Percentiles rank a stretch among this genome's conserved stretches.
Evolutionary conservation across 2,329 filamentous ascomycete species (phyloP).

Genomic region (Colletotrichum horii): DNA sequence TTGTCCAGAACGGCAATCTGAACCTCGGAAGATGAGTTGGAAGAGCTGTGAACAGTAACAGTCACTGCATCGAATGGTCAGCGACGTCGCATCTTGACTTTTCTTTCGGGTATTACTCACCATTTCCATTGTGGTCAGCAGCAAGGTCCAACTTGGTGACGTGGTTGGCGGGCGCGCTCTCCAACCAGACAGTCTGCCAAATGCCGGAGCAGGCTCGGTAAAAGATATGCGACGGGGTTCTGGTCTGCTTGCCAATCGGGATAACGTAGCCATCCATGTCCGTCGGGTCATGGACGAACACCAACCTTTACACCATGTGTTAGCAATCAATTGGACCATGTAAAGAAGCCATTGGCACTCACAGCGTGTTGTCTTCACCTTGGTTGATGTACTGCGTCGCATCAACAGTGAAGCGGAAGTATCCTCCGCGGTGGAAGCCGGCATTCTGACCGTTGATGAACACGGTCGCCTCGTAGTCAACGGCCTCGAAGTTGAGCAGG

Average conservation of each 20-base stretch:
- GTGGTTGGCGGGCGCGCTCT: slow-evolving; percentile 62
- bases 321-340: not conserved
- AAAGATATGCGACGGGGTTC: slow-evolving; percentile 66
- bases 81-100: not conserved
- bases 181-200: slow-evolving; percentile 77
- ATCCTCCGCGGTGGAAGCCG: slow-evolving; percentile 63
- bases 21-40: slow-evolving; percentile 36
- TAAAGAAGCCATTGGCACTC: slow-evolving; percentile 24
- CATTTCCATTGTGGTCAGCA: slow-evolving; percentile 59
- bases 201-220: slow-evolving; percentile 77
- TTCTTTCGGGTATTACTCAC: slow-evolving; percentile 34
- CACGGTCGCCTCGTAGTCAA: slow-evolving; percentile 62
- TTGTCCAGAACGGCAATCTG: slow-evolving; percentile 39
- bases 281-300: slow-evolving; percentile 73
- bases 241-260: slow-evolving; percentile 70
- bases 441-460: slow-evolving; percentile 62
- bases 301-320: slow-evolving; percentile 45
- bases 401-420: slow-evolving; percentile 66
- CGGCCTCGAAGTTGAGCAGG: slow-evolving; percentile 62
- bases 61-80: slow-evolving; percentile 47
- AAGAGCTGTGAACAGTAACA: slow-evolving; percentile 57
- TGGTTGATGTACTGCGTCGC: slow-evolving; percentile 50
- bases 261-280: slow-evolving; percentile 60
- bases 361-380: slow-evolving; percentile 60
- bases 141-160: slow-evolving; percentile 64